Evolutionary conservation across 371 early-diverging fungal genomes (phyloP), one percentile per base, ranked within the genome.

Genomic region (Mucor circinelloides): DNA sequence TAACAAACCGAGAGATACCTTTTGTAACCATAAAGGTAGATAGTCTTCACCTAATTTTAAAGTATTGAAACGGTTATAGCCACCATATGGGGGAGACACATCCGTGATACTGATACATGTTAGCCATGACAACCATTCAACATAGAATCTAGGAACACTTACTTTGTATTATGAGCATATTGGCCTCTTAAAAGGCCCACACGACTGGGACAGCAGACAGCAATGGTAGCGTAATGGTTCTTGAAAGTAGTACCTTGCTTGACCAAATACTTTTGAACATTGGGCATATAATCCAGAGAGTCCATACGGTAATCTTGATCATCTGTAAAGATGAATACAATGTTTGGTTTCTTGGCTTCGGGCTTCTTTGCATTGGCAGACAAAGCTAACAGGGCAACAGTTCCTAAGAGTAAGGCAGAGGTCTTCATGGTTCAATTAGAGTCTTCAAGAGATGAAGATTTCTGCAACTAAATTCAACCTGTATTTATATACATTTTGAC

Each of bases 181-280:
- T 90, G 87, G 0, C 87, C 85, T 6, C 83, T 74, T 64, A 85
- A 77, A 8, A 89, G 68, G 1, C 84, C 77, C 7, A 87, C 87
- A 21, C 90, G 80, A 61, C 84, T 83, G 2, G 90, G 90, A 54
- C 90, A 90, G 58, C 90, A 90, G 34, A 89, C 75, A n/a, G 90
- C 81, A 8, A 84, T 83, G 5, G 89, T 89, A 15, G 85, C 85
- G 71, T 87, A 88, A 58, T 90, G 87, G 64, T 89, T 87, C 23
- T 69, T 74, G 48, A 83, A 87, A 50, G 75, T 46, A 1, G 90
- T 88, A 7, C 90, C 90, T 67, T 87, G 66, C 10, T 88, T 52
- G 1, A 86, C 79, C 31, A 90, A 57, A 38, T 85, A 74, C 65
- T 89, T 89, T 71, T 90, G 81, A 21, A 89, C 74, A 59, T 83